A percentile compares a stretch with the other conserved stretches of the same genome.
Evolutionary conservation across 768 basidiomycete species (phyloP).

Genomic region (Cubamyces sp.): DNA sequence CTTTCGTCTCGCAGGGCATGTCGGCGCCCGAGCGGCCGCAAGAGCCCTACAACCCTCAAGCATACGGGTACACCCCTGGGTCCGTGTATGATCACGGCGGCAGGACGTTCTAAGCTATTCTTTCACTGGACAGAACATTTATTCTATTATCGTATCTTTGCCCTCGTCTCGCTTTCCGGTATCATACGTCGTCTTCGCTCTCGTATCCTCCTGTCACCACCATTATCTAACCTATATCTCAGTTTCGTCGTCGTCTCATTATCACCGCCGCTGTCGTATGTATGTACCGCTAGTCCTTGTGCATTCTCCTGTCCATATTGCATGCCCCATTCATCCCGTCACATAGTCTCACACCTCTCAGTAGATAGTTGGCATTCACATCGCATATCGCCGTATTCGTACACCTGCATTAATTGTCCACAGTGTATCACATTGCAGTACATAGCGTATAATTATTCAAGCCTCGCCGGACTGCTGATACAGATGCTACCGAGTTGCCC

Average conservation of each 20-base stretch:
- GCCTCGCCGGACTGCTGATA: background rate
- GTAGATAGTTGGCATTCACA: conserved; percentile 4
- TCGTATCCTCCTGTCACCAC: background rate
- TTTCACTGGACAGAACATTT: background rate
- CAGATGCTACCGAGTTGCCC: background rate
- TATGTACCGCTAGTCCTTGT: conserved; percentile 2
- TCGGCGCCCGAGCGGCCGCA: conserved; percentile 9
- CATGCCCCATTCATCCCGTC: background rate
- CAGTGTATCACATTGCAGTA: background rate
- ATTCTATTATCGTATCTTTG: background rate
- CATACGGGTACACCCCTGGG: background rate
- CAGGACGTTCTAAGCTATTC: background rate
- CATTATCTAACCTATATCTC: background rate
- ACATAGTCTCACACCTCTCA: background rate
- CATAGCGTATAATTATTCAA: conserved; percentile 1
- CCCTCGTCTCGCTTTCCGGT: conserved; percentile 14
- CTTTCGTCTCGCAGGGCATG: background rate
- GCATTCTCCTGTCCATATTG: conserved; percentile 3
- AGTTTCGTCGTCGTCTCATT: background rate
- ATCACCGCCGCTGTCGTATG: background rate
- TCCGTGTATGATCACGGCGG: conserved; percentile 4
- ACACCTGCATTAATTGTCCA: background rate
- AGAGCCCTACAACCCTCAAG: conserved; percentile 6
- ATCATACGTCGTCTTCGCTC: conserved; percentile 15
- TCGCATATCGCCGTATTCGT: background rate